These are phyloP conservation scores for Drechslera avenae DNA, from an alignment of 2,329 filamentous ascomycete genomes.

Conservation along the genomic window DNA sequence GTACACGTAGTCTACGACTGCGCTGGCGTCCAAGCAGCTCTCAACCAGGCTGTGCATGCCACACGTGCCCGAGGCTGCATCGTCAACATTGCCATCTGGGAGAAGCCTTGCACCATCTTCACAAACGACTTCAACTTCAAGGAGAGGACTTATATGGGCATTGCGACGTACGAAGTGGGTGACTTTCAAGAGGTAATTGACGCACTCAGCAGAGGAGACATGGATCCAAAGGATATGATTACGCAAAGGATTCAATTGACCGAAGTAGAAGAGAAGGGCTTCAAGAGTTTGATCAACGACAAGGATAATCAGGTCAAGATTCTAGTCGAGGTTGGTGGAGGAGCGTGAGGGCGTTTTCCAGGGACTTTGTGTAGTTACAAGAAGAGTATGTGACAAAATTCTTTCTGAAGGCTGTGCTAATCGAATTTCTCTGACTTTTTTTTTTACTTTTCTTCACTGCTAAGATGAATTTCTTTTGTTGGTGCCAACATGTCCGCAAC, in stretches of 20 bases:
- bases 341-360: slow-evolving; percentile 3
- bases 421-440: too few species aligned
- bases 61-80: slow-evolving; percentile 58
- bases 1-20: slow-evolving; percentile 60
- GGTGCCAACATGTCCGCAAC: too few species aligned
- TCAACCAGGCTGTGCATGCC: slow-evolving; percentile 57
- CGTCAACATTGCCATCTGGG: slow-evolving; percentile 63
- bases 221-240: slow-evolving; percentile 55
- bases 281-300: slow-evolving; percentile 55
- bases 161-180: slow-evolving; percentile 58
- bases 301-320: slow-evolving; percentile 59
- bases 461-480: too few species aligned
- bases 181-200: slow-evolving; percentile 56
- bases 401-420: too few species aligned
- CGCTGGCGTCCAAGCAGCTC: slow-evolving; percentile 58
- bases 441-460: too few species aligned
- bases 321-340: slow-evolving; percentile 49
- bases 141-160: slow-evolving; percentile 58
- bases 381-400: too few species aligned
- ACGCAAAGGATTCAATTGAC: slow-evolving; percentile 55
- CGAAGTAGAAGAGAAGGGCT: slow-evolving; percentile 55
- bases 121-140: slow-evolving; percentile 60
- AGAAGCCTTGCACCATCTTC: slow-evolving; percentile 56
- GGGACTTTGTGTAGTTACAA: too few species aligned
- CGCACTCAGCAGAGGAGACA: slow-evolving; percentile 53